phyloP scores from a whole-genome alignment of 2,329 filamentous ascomycete genomes.

The Paecilomyces formosus region DNA sequence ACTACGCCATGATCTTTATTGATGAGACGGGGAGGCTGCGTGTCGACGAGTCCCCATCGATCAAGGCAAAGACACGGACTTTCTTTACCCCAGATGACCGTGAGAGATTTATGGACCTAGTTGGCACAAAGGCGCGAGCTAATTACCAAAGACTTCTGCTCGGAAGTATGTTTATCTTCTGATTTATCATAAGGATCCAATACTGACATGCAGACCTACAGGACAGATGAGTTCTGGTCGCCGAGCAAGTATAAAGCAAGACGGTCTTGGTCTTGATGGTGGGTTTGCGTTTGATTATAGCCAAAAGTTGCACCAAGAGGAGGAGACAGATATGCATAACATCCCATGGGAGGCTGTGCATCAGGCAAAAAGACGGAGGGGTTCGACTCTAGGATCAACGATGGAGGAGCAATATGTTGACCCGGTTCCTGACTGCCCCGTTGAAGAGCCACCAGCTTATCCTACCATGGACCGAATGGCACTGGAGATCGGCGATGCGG shows the following conservation, averaged over 20 bases:
- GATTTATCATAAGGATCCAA: background rate
- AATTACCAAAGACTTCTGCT: conserved; percentile 19
- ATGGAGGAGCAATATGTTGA: conserved; percentile 13
- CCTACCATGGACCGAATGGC: conserved; percentile 19
- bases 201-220: background rate
- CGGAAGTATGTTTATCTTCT: conserved; percentile 1
- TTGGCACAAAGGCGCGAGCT: conserved; percentile 18
- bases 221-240: background rate
- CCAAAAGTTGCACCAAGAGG: background rate
- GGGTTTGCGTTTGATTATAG: background rate
- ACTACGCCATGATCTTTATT: conserved; percentile 30
- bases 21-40: conserved; percentile 25
- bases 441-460: conserved; percentile 13
- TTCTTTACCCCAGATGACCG: conserved; percentile 27
- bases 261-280: background rate
- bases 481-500: conserved; percentile 31
- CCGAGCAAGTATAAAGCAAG: background rate
- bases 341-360: background rate
- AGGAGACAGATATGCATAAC: background rate
- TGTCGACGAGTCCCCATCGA: conserved; percentile 25
- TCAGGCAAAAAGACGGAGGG: conserved; percentile 5
- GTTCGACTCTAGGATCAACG: background rate
- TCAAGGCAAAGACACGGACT: conserved; percentile 20
- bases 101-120: conserved; percentile 27
- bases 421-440: conserved; percentile 12